These are phyloP conservation scores for Paramecium bursaria DNA, from an alignment of 73 alveolate genomes.

Conservation along the genomic window DNA sequence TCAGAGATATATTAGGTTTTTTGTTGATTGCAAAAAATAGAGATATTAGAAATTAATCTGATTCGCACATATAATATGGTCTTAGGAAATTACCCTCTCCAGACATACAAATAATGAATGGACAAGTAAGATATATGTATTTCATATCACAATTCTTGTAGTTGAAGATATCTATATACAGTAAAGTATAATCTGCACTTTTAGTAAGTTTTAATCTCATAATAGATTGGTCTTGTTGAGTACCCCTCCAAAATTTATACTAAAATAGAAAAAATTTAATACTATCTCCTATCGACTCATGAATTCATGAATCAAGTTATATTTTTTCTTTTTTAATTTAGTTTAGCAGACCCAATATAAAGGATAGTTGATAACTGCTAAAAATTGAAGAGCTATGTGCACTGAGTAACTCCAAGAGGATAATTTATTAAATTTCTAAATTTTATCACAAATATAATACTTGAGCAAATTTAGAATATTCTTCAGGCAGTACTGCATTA, in stretches of 20 bases:
- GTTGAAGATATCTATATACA: constrained; percentile 45
- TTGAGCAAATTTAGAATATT: constrained; percentile 35
- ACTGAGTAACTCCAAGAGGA: constrained; percentile 26
- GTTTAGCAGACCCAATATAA: constrained; percentile 35
- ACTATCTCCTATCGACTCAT: constrained; percentile 6
- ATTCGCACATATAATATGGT: constrained; percentile 56
- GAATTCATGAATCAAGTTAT: neutral
- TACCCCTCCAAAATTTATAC: constrained; percentile 33
- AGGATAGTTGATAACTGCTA: constrained; percentile 23
- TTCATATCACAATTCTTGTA: constrained; percentile 46
- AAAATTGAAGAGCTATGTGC: neutral
- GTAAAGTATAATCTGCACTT: constrained; percentile 54
- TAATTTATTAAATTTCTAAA: constrained; percentile 7
- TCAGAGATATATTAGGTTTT: neutral
- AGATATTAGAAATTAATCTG: constrained; percentile 49
- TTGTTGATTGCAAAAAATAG: constrained; percentile 32
- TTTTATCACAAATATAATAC: too few species aligned
- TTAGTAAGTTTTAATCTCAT: constrained; percentile 44
- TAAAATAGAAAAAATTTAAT: neutral
- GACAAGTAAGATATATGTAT: constrained; percentile 49
- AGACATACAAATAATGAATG: constrained; percentile 37
- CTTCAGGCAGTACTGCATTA: constrained; percentile 16
- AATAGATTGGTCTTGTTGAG: neutral
- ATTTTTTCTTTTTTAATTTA: constrained; percentile 16
- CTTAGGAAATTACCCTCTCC: constrained; percentile 56